Evolutionary conservation across 2,329 filamentous ascomycete genomes (phyloP), one percentile per base, ranked within the genome.

Genomic region (Dactylellina cionopaga): DNA sequence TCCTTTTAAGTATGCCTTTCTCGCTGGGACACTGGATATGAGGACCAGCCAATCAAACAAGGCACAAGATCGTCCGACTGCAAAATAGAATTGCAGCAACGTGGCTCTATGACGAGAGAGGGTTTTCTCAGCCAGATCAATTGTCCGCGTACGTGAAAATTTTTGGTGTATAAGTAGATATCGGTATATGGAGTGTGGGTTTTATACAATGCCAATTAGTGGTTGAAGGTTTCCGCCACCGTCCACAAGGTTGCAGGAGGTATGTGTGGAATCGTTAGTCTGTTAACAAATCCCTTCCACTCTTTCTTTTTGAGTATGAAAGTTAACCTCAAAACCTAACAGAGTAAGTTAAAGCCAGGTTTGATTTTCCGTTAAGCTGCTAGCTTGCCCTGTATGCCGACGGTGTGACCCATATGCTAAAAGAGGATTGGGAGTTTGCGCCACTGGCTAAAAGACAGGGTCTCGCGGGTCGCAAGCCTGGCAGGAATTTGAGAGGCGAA

Each of bases 41-140:
- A 22, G 11, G 41, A 31, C 29, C 51, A 39, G 33, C 65, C 49
- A 71, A 63, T 63, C 58, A 71, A 24, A 31, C 41, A 35, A 47
- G 58, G 33, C 39, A 63, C 41, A 44, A 51, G 51, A 22, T 62
- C 41, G 56, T 63, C 43, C 35, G 24, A 56, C 65, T 71, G 58
- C 65, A 71, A 62, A 49, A 31, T 63, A 17, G 25, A 47, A 44
- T 58, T 56, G 58, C 56, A 62, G 59, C 65, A 46, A 71, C 65
- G 65, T 71, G 58, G 65, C 65, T 71, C 65, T 71, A 64, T 71
- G 56, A 63, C 58, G 65, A 63, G 58, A 58, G 65, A 56, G 65
- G 65, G 56, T 47, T 41, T 24, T 33, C 44, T 37, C 44, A 51
- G 39, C n/a, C 35, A n/a, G 39, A 22, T 56, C 49, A 49, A 71